Base-by-base conservation (phyloP, 257 asterid species). In the Fraxinus quadrangulata region DNA sequence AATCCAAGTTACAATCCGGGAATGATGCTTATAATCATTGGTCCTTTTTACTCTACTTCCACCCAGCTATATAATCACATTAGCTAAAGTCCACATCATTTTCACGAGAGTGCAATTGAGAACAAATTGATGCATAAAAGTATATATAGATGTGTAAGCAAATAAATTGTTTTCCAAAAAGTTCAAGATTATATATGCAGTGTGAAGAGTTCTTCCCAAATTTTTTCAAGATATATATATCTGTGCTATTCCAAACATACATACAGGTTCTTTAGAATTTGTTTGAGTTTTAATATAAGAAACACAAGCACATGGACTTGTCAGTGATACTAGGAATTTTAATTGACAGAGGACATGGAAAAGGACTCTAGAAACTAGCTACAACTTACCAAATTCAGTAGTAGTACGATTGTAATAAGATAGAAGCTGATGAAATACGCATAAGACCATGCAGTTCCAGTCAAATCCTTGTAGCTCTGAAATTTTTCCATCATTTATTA, bases 341-440 rank as follows among this genome's bases (percentile, higher is more conserved):
- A 17, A 56, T 54, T 56, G 66, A n/a, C 26, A 56, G 66, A 19
- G 8, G 26, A n/a, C 66, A n/a, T 0, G n/a, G 59, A 19, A n/a
- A 56, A n/a, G 28, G 66, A n/a, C 66, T 5, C 28, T 19, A 2
- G 13, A 59, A 61, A 63, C 28, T 63, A 63, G 34, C 69, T 63
- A n/a, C 3, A 31, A 77, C 96, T 83, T 84, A 96, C 99, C 97
- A 96, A 87, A 83, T 96, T 96, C 84, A 96, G 67, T 30, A 96
- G 97, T 82, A 92, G 91, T 81, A 96, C 83, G 83, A 93, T 80
- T 13, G 98, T 82, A 72, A 96, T 86, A 71, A 93, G 94, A 85
- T 93, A 93, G 97, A 89, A 96, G 94, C 99, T 96, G 91, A 93
- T 81, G 84, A 96, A 96, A 91, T 93, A 96, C 80, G 67, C 83